Base-by-base conservation (phyloP, 2,329 filamentous ascomycete species). In the Penicillium sp. region DNA sequence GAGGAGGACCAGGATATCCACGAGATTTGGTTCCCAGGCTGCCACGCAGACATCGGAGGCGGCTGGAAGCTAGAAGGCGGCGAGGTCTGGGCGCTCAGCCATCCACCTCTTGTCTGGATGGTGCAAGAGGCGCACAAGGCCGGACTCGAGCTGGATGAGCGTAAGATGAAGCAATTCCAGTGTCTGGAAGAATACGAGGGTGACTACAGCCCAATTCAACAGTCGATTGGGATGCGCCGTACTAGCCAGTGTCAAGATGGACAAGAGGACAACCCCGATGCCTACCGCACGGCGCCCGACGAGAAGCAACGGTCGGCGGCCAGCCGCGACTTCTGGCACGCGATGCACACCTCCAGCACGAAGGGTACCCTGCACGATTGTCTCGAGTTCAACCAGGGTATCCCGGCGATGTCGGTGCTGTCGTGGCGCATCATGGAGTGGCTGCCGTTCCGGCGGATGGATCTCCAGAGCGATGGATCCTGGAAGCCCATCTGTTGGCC, bases 401-500 rank as follows among this genome's bases (percentile, higher is more conserved):
- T 84, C 3, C 60, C 71, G 0, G 44, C 47, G 15, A 38, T 67
- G 3, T 75, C 79, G 0, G 82, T 86, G 0, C 50, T 82, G 0
- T 74, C 72, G 2, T 90, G 85, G 85, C 83, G 79, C 23, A 59
- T 85, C 14, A 85, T 90, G 84, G 85, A 90, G 55, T 88, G 83
- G 57, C 68, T 90, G 15, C 85, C 85, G 0, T 89, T 90, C 64
- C 75, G 83, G 1, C 73, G 85, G 15, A 89, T 92, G 82, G 85
- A 90, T 50, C 66, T 90, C 6, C 78, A 79, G 44, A 42, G 68
- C 0, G 82, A 89, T 45, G 84, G 84, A 0, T 78, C 77, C 0
- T 92, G 86, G 85, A 81, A 79, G 60, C 81, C 84, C 0, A 90
- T 92, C 48, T 72, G 79, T 6, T 90, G 85, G 83, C 85, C 85